Base-by-base conservation (phyloP, 805 yeast species). In the Zygosaccharomyces rouxii region DNA sequence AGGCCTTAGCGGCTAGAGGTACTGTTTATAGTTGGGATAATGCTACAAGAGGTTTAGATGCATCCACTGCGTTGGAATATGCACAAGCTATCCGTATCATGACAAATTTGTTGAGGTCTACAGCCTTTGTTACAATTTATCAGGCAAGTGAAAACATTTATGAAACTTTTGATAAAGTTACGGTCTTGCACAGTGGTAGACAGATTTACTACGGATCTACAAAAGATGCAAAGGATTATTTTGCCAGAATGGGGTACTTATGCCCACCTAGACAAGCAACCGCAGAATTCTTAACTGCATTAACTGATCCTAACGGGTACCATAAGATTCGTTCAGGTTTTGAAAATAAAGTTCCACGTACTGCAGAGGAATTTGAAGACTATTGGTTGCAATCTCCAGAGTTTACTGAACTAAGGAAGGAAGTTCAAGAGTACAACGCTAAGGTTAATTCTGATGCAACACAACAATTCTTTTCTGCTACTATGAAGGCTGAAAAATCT, bases 261-360 rank as follows among this genome's bases (percentile, higher is more conserved):
- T 78, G 80, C 55, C 73, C 77, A 40, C 72, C 74, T 46, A 75
- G 84, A 67, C 81, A 79, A 60, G 77, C 84, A 29, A 79, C 83
- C 38, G 77, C 83, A n/a, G 86, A 81, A 60, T 81, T 69, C 60
- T 69, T 81, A 53, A 80, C 85, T 14, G 73, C 83, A 2, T 70
- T 81, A 46, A 77, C 84, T 22, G 80, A 79, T 61, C 82, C 84
- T 7, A 64, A 66, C 23, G 84, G 81, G 49, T 49, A 49, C 58
- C 76, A 29, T 38, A 39, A 50, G 33, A 42, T 54, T 18, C 65
- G 63, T 29, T 60, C 67, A 18, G 85, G 82, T 58, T 55, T 52
- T 18, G 59, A 57, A 44, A 51, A 54, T 30, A 40, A 43, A 16
- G 46, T 46, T 14, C 83, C 83, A 2, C 66, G 68, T 13, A 37